Conservation (phyloP, 768 basidiomycete species). For the Podaxis pistillaris region DNA sequence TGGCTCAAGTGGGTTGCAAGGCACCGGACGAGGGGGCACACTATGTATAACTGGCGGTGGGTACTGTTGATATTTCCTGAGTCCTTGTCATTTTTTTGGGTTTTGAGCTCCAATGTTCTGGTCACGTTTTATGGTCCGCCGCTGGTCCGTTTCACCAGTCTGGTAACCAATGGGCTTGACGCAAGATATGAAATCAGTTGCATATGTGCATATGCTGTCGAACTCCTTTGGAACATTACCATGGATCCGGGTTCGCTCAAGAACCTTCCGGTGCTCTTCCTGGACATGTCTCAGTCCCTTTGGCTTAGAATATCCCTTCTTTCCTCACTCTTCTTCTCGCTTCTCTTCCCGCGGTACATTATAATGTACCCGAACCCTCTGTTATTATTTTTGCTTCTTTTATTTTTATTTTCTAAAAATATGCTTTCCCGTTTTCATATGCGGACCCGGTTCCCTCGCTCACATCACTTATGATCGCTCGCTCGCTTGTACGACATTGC, state of each 20-base stretch:
- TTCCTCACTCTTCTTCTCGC: not conserved
- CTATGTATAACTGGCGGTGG: constrained; percentile 60
- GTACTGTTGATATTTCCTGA: constrained; percentile 8
- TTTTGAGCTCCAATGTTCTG: not conserved
- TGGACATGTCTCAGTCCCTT: not conserved
- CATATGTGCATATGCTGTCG: not conserved
- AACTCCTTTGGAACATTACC: not conserved
- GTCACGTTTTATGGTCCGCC: not conserved
- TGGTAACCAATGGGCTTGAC: not conserved
- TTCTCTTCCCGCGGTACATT: not conserved
- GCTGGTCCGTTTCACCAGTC: not conserved
- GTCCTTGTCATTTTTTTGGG: not conserved
- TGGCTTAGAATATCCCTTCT: not conserved
- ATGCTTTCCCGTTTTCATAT: too few relatives aligned
- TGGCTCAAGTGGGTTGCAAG: constrained; percentile 47
- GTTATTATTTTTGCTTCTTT: not conserved
- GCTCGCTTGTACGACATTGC: not conserved
- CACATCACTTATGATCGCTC: not conserved
- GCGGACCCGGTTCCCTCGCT: too few relatives aligned
- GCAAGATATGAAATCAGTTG: not conserved
- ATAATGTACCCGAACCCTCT: not conserved
- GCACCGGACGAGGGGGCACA: constrained; percentile 54
- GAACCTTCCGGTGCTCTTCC: not conserved
- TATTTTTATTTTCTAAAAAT: not conserved
- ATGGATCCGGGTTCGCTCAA: constrained; percentile 4